Evolutionary conservation across 2,329 filamentous ascomycete genomes (phyloP), one percentile per base, ranked within the genome.

Genomic region (Helminthosporium solani): DNA sequence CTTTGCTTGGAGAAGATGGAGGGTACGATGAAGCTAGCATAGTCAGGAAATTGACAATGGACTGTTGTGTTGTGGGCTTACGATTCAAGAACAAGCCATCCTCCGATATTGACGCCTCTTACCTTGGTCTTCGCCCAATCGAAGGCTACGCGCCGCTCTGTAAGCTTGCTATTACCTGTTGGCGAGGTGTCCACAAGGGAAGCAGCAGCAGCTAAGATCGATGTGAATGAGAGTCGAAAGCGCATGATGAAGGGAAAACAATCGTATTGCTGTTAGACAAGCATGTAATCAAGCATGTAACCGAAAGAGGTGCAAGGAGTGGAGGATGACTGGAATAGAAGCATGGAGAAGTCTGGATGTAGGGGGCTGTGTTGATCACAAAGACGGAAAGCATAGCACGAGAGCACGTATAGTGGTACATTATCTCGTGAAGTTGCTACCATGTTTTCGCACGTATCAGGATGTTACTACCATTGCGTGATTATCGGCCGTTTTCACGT

Each of bases 21-120:
- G 3, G 79, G 79, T 2, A 78, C 81, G 50, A 82, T 82, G 75
- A 77, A 81, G 1, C 66, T 68, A 39, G 4, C 9, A 2, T 31
- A 7, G 15, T 56, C 19, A 55, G 46, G 19, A 36, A 20, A 20
- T 15, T 14, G 34, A 20, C 34, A 5, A 20, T 20, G 21, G 23
- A 25, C 23, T 25, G 23, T 25, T 25, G 23, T n/a, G 20, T n/a
- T 5, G 20, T n/a, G 9, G 35, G 40, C 57, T 31, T 49, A 64
- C 55, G 63, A 56, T 47, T 69, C 66, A 3, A 67, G 47, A 5
- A 69, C 63, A 7, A 69, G 56, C 66, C 64, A 69, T 8, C 64
- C 64, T 19, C 66, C 66, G 9, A 69, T 57, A 25, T 68, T 69
- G 21, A 68, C 63, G 6, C 64, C 66, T 14, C 60, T 55, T 14